Conservation (phyloP, 768 basidiomycete genomes). For the Termitomyces eurrhizus region DNA sequence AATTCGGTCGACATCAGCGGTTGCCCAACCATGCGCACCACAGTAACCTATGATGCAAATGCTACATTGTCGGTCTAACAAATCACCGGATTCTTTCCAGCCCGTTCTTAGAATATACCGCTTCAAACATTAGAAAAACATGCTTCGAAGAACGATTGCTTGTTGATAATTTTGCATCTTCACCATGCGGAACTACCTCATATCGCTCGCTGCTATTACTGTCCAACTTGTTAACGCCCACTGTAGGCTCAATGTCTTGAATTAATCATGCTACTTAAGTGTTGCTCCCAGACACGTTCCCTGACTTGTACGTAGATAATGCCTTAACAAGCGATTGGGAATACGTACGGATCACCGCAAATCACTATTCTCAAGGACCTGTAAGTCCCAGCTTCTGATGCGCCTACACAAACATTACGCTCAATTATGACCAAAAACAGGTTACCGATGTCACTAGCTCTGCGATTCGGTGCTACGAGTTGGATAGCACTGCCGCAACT, state of each 20-base stretch:
- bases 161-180: neutral
- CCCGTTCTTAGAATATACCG: neutral
- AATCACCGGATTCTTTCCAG: constrained; percentile 8
- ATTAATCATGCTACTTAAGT: neutral
- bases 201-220: neutral
- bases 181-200: constrained; percentile 4
- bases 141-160: neutral
- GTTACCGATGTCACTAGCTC: constrained; percentile 31
- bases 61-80: constrained; percentile 7
- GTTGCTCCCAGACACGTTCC: constrained; percentile 24
- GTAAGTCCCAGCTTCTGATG: constrained; percentile 16
- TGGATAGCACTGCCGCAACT: constrained; percentile 25
- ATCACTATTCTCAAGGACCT: constrained; percentile 29
- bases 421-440: constrained; percentile 11
- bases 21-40: neutral
- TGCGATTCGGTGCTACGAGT: constrained; percentile 33
- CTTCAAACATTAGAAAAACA: neutral
- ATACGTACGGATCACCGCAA: constrained; percentile 31
- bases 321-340: constrained; percentile 27
- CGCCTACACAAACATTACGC: neutral
- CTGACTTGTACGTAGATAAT: constrained; percentile 25
- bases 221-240: constrained; percentile 8
- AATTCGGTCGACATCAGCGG: neutral
- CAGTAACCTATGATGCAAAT: neutral
- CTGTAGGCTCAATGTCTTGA: neutral